A percentile compares a stretch with the other conserved stretches of the same genome.
Evolutionary conservation across 2,329 filamentous ascomycete species (phyloP).

Genomic region (Ophiostoma pallidulum): DNA sequence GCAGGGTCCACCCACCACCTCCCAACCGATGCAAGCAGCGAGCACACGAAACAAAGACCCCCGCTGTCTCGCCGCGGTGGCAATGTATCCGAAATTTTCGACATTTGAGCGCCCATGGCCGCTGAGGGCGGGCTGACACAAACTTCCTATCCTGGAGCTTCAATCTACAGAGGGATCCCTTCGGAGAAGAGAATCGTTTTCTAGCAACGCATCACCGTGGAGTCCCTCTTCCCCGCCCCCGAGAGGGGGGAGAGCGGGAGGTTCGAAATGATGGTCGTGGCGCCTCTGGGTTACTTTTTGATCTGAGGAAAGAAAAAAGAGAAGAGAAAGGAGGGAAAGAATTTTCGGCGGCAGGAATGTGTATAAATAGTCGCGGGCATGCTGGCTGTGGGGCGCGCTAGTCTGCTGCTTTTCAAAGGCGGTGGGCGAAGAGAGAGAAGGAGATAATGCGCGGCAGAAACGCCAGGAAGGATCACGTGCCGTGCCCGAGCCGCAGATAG

Average conservation of each 20-base stretch:
- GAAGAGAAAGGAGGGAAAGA: constrained; percentile 20
- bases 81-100: constrained; percentile 51
- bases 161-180: constrained; percentile 42
- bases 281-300: constrained; percentile 54
- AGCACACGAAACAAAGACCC: neutral
- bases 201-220: constrained; percentile 54
- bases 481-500: too few relatives aligned
- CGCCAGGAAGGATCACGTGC: too few relatives aligned
- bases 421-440: too few relatives aligned
- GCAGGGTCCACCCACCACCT: too few relatives aligned
- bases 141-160: constrained; percentile 57
- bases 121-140: constrained; percentile 35
- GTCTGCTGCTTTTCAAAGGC: neutral
- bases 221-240: too few relatives aligned
- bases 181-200: constrained; percentile 26
- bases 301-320: constrained; percentile 42
- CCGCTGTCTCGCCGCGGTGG: constrained; percentile 8
- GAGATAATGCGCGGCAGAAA: too few relatives aligned
- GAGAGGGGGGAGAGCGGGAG: too few relatives aligned
- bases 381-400: neutral
- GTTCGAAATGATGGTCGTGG: constrained; percentile 52
- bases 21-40: too few relatives aligned
- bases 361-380: neutral
- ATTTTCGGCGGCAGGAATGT: constrained; percentile 9
- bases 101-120: constrained; percentile 45